Conservation (phyloP, 2,329 filamentous ascomycete genomes). For the Colletotrichum paranaense region DNA sequence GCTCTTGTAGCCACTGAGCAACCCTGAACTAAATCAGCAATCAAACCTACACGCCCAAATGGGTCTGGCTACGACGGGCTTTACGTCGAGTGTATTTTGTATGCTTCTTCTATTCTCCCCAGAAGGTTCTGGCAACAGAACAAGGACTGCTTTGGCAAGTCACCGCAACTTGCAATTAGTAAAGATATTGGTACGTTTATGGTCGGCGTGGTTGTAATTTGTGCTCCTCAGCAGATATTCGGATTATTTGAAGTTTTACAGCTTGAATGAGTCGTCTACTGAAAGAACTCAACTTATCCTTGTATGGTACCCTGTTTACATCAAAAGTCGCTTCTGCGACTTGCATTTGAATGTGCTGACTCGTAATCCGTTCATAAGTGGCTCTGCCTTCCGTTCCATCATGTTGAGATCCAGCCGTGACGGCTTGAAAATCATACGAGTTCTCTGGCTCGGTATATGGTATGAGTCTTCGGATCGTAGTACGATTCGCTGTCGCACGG, state of each 20-base stretch:
- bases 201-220: too few relatives aligned
- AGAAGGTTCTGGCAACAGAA: too few relatives aligned
- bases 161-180: too few relatives aligned
- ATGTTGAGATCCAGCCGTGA: neutral
- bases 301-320: neutral
- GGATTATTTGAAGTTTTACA: neutral
- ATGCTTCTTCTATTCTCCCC: too few relatives aligned
- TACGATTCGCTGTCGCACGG: slow-evolving; percentile 4
- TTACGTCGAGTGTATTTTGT: neutral
- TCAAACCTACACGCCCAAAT: neutral
- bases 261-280: neutral
- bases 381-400: neutral
- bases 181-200: too few relatives aligned
- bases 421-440: accelerated
- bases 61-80: neutral
- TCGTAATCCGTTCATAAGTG: neutral
- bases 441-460: neutral
- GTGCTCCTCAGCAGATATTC: too few relatives aligned
- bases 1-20: neutral
- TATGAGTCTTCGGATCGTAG: neutral
- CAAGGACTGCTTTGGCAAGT: too few relatives aligned
- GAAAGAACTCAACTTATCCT: too few relatives aligned
- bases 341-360: neutral
- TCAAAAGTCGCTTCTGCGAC: neutral
- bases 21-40: neutral